These are phyloP conservation scores for Linum usitatissimum DNA, from an alignment of 345 rosid species.

Conservation along the genomic window DNA sequence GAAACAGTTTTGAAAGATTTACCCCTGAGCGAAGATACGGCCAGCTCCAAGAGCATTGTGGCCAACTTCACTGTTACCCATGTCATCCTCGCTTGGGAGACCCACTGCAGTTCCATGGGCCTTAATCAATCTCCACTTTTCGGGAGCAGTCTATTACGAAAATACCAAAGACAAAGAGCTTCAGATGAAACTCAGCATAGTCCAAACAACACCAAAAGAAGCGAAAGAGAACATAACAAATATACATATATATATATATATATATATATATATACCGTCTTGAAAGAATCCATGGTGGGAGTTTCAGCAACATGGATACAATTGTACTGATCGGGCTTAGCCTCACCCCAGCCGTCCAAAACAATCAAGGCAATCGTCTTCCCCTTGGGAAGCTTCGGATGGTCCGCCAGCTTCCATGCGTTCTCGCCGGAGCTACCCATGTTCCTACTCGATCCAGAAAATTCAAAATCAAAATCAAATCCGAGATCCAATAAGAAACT, in stretches of 20 bases:
- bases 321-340: slow-evolving; percentile 64
- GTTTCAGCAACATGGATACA: slow-evolving; percentile 89
- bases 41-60: slow-evolving; percentile 99
- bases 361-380: slow-evolving; percentile 71
- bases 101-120: slow-evolving; percentile 95
- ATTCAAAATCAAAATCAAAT: not conserved
- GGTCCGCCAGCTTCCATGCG: slow-evolving; percentile 63
- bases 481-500: not conserved
- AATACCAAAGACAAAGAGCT: not conserved
- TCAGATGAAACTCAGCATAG: not conserved
- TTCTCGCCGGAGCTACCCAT: slow-evolving; percentile 44
- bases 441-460: not conserved
- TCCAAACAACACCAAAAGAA: not conserved
- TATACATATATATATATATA: no score
- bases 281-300: slow-evolving; percentile 87
- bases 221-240: not conserved
- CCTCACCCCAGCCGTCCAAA: slow-evolving; percentile 97
- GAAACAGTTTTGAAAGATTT: slow-evolving; percentile 1
- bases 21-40: slow-evolving; percentile 91
- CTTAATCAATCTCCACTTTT: slow-evolving; percentile 72
- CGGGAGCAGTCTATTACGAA: slow-evolving; percentile 32
- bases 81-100: slow-evolving; percentile 94
- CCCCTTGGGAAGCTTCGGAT: slow-evolving; percentile 66
- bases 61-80: slow-evolving; percentile 99
- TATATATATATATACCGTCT: slow-evolving; percentile 49